Base-by-base conservation (phyloP, 148 eudicot genomes). In the Silene uniflora region DNA sequence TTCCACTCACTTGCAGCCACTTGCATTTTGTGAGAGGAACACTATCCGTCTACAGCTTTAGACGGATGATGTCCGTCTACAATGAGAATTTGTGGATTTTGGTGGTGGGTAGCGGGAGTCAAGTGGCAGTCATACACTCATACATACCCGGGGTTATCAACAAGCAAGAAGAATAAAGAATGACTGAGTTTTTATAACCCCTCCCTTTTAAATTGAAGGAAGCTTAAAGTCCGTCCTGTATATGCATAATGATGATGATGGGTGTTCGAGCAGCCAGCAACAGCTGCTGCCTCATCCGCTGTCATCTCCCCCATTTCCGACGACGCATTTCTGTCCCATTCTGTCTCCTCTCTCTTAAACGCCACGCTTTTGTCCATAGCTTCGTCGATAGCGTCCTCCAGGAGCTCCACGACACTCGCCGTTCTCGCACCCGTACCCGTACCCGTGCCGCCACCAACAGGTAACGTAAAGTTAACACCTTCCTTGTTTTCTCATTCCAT, bases 181-280 rank as follows among this genome's bases (percentile, higher is more conserved):
- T 32, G 35, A 32, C 4, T 32, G 35, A 5, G 35, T 32, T 32
- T 3, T 32, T 32, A 27, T 27, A 27, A 27, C 29, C 29, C 29
- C 29, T 27, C 29, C 29, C 29, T 27, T 27, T 2, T 32, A 32
- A 32, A 32, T 32, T 32, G 35, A 32, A 32, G 35, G 3, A 29
- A 3, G 3, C 32, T 29, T 29, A 1, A 32, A 32, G 35, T 32
- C 35, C 35, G 35, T 32, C 35, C 35, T 32, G 35, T 32, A 4
- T 32, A 32, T 32, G 35, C 35, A 32, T 32, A 32, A 39, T 39
- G 8, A 39, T 39, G 10, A 78, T 42, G 14, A 86, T 88, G 86
- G 91, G 84, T 74, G 86, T 77, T 80, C 89, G 91, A 27, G 86
- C 87, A 18, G 79, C 78, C 64, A 32, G 5, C 35, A 84, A 90